Base-by-base conservation (phyloP, 2,329 filamentous ascomycete genomes). In the Trichophaea hybrida region DNA sequence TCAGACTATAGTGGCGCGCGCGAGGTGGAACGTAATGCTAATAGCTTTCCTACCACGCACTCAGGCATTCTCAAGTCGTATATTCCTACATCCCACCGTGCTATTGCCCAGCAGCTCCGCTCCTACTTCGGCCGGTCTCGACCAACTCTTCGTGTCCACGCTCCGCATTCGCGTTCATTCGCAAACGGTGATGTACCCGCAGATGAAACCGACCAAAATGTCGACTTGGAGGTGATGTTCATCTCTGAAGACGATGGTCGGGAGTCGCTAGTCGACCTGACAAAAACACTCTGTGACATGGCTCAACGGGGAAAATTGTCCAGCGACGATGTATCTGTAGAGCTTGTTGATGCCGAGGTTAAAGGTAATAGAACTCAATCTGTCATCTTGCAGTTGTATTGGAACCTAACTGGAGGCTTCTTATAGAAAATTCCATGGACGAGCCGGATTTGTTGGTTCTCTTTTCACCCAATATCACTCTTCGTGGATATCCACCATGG, bases 401-500 rank as follows among this genome's bases (percentile, higher is more conserved):
- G 17, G 24, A 24, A 24, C 4, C 33, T 53, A 17, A 35, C 57
- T 33, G 7, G 37, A n/a, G 35, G 13, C 51, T 55, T 24, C n/a
- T 12, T 57, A 32, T 33, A 59, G 61, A 55, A 44, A 62, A 58
- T 32, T 83, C 94, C 62, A 93, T 94, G 78, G 78, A 80, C 7
- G 91, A 98, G 73, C 93, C 93, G 1, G 90, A 97, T 71, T 76
- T 98, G 12, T 75, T 98, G 60, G 80, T 98, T 58, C 75, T 95
- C 6, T 98, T 98, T 71, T 83, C 85, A 1, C 87, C 90, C 3
- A 81, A 83, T 54, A 82, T 97, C 57, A 84, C 89, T 70, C 74
- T 98, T 49, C 84, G 88, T 57, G 89, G 93, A 7, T 98, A 97
- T 71, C 93, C 93, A 7, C 93, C 93, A 0, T 98, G 93, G 93